A percentile compares a stretch with the other conserved stretches of the same genome.
phyloP scores from a whole-genome alignment of 2,329 filamentous ascomycete genomes.

The Calonectria pseudoturangicola region DNA sequence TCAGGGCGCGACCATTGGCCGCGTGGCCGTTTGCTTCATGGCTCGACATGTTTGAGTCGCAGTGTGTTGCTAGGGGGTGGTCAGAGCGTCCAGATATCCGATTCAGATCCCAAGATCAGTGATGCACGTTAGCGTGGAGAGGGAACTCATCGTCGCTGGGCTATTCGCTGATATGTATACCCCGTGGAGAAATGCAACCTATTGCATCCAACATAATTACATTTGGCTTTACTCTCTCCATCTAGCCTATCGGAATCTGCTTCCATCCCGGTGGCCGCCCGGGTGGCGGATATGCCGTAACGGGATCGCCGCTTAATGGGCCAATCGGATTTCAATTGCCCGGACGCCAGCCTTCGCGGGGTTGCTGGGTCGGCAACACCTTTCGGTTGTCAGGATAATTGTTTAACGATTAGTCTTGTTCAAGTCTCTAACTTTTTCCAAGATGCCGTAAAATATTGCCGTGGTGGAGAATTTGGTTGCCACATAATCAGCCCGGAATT shows the following conservation, averaged over 20 bases:
- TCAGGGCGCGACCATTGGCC: constrained; percentile 15
- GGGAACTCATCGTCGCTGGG: constrained; percentile 2
- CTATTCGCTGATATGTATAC: constrained; percentile 28
- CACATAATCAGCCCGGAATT: not conserved
- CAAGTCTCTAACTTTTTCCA: not conserved
- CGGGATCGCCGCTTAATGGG: not conserved
- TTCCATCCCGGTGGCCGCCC: constrained; percentile 13
- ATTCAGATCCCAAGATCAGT: constrained; percentile 11
- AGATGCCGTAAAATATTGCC: constrained; percentile 7
- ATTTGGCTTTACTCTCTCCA: not conserved
- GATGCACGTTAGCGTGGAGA: constrained; percentile 3
- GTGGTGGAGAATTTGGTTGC: not conserved
- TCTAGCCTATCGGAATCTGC: constrained; percentile 28
- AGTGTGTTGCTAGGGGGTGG: not conserved
- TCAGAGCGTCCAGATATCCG: not conserved
- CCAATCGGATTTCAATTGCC: constrained; percentile 31
- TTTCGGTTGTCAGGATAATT: constrained; percentile 21
- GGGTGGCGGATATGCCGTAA: constrained; percentile 29
- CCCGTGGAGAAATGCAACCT: constrained; percentile 2
- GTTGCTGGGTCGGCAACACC: constrained; percentile 26
- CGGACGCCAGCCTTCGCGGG: constrained; percentile 26
- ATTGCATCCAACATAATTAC: constrained; percentile 13
- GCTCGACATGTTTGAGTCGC: constrained; percentile 12
- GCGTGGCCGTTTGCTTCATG: constrained; percentile 18
- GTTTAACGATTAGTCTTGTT: not conserved